Base-by-base conservation (phyloP, 2,329 filamentous ascomycete genomes). In the Trichoderma endophyticum region DNA sequence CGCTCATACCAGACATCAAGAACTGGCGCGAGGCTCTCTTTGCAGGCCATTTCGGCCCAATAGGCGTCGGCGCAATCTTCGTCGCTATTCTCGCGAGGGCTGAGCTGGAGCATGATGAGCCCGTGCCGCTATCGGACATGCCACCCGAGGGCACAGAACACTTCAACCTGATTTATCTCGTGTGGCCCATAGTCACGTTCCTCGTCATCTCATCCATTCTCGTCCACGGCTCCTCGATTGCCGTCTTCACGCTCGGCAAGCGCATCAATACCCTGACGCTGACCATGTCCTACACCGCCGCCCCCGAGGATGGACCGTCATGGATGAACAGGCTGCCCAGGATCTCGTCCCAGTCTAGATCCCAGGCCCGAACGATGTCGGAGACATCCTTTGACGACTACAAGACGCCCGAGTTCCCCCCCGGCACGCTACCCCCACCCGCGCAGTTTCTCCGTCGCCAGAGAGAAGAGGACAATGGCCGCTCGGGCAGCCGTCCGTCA, bases 21-120 rank as follows among this genome's bases (percentile, higher is more conserved):
- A 98, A 95, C 0, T 99, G 96, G 95, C 91, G 96, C 77, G 96
- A 99, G 80, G 95, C 96, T 6, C 85, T 98, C 1, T 99, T 99
- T 79, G 96, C 96, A 18, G 96, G 96, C 2, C 96, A 99, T 80
- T 99, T 99, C 79, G 96, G 96, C 7, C 96, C 96, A 32, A 98
- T 99, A 76, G 96, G 96, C 68, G 96, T 99, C 68, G 96, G 96
- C 73, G 96, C 95, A 74, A 95, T 99, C 72, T 99, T 99, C 75
- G 92, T 97, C 62, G 94, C 94, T 24, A 97, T 99, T 72, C 86
- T 99, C 62, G 94, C 96, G 21, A 88, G 95, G 78, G 95, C 94
- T n/a, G 96, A 99, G 80, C 82, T 99, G 21, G 94, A 98, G 80
- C 90, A 88, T 3, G 89, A 90, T 21, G 84, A 86, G 9, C 92